These are phyloP conservation scores for Panaeolus cyanescens DNA, from an alignment of 768 basidiomycete genomes.

Conservation along the genomic window DNA sequence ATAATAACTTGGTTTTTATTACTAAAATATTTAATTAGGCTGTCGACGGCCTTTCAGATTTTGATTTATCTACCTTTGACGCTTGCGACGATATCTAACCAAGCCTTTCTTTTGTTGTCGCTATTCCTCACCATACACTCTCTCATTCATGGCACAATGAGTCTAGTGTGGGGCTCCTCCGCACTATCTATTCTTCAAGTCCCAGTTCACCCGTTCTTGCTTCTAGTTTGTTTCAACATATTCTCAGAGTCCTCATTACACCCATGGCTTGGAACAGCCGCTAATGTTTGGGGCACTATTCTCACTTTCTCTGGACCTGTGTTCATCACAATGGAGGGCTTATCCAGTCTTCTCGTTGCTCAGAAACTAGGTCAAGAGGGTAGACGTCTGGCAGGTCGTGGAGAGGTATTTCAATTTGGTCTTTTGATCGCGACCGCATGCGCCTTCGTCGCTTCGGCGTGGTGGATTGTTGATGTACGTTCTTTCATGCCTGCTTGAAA, in stretches of 20 bases:
- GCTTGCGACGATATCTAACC: slow-evolving; percentile 76
- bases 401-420: slow-evolving; percentile 76
- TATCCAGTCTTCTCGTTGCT: slow-evolving; percentile 81
- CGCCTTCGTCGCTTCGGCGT: slow-evolving; percentile 79
- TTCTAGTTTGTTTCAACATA: slow-evolving; percentile 85
- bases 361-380: slow-evolving; percentile 82
- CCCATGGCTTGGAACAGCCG: slow-evolving; percentile 56
- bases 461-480: slow-evolving; percentile 85
- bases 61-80: slow-evolving; percentile 84
- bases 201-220: slow-evolving; percentile 84
- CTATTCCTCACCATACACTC: slow-evolving; percentile 76
- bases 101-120: slow-evolving; percentile 81
- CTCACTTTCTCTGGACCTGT: slow-evolving; percentile 73
- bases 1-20: slow-evolving; percentile 5
- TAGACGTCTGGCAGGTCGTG: slow-evolving; percentile 66
- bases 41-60: slow-evolving; percentile 80
- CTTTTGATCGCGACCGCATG: slow-evolving; percentile 76
- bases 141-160: slow-evolving; percentile 80
- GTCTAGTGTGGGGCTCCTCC: slow-evolving; percentile 69
- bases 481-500: not conserved
- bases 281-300: slow-evolving; percentile 72
- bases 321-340: slow-evolving; percentile 81
- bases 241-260: slow-evolving; percentile 63
- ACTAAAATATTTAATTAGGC: slow-evolving; percentile 36
- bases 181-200: slow-evolving; percentile 79